phyloP scores from a whole-genome alignment of 2,329 filamentous ascomycete genomes.

The Fulvia fulva region DNA sequence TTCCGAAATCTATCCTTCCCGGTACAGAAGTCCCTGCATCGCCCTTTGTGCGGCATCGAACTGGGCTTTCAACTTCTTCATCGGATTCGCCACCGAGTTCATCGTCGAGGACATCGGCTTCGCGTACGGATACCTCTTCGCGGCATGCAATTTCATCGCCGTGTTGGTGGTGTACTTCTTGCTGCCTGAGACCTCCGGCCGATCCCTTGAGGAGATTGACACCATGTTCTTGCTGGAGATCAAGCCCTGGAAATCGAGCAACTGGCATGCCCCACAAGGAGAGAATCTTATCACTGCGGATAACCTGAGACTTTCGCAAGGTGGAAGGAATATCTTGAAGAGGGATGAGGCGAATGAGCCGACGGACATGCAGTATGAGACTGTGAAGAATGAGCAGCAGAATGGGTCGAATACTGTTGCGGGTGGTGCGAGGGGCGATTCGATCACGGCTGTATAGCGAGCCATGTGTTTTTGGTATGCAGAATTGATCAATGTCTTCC shows the following conservation, averaged over 20 bases:
- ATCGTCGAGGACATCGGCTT: conserved; percentile 33
- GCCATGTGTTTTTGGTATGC: no score
- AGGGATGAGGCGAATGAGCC: conserved; percentile 16
- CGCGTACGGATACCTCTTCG: conserved; percentile 35
- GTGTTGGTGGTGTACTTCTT: conserved; percentile 32
- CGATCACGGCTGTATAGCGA: background rate
- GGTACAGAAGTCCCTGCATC: conserved; percentile 51
- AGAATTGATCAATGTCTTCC: no score
- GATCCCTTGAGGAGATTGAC: conserved; percentile 34
- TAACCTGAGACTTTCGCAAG: conserved; percentile 19
- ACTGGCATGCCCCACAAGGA: conserved; percentile 26
- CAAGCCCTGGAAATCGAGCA: conserved; percentile 29
- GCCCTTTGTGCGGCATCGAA: conserved; percentile 57
- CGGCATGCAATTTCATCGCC: conserved; percentile 29
- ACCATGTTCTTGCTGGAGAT: conserved; percentile 28
- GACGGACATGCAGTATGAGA: conserved; percentile 12
- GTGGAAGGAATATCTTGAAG: conserved; percentile 29
- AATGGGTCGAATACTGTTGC: conserved; percentile 7
- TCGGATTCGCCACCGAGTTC: conserved; percentile 24
- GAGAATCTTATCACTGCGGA: conserved; percentile 27
- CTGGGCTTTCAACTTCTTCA: conserved; percentile 45
- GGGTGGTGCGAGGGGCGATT: conserved; percentile 11
- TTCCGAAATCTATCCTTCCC: conserved; percentile 53
- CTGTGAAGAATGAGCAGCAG: conserved; percentile 6
- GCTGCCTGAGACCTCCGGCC: conserved; percentile 31